A percentile compares a stretch with the other conserved stretches of the same genome.
Evolutionary conservation across 2,329 filamentous ascomycete species (phyloP).

Genomic region (Pseudogymnoascus sp.): DNA sequence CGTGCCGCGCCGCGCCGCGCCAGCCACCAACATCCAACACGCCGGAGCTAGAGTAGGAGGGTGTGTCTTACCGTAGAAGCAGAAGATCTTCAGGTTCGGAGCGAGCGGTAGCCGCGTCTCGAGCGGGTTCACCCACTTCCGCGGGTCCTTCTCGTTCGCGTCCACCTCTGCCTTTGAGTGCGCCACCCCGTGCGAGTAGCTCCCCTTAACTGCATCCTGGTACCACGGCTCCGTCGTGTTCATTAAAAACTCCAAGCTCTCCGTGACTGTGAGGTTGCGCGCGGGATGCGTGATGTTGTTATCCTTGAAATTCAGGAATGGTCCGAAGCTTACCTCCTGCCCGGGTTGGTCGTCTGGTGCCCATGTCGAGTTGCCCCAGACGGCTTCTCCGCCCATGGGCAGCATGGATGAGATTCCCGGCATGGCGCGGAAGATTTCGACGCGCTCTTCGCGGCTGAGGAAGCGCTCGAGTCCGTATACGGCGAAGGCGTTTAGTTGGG

Average conservation of each 20-base stretch:
- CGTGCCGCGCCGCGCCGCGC: neutral
- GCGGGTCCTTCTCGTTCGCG: conserved; percentile 65
- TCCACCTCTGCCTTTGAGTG: conserved; percentile 75
- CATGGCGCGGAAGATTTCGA: conserved; percentile 94
- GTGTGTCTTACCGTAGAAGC: conserved; percentile 68
- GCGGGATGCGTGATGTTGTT: conserved; percentile 58
- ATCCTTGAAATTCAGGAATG: conserved; percentile 74
- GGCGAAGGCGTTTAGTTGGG: conserved; percentile 90
- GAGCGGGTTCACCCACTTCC: conserved; percentile 92
- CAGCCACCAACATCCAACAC: conserved; percentile 4
- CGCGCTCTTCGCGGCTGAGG: conserved; percentile 79
- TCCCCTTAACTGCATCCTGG: conserved; percentile 59
- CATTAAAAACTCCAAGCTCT: conserved; percentile 72
- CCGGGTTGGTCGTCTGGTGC: conserved; percentile 79
- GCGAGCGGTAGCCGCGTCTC: conserved; percentile 82
- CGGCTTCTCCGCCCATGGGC: conserved; percentile 81
- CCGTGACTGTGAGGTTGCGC: conserved; percentile 72
- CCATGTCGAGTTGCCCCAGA: conserved; percentile 88
- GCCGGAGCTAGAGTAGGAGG: neutral
- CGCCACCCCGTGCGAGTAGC: conserved; percentile 86
- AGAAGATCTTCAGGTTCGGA: conserved; percentile 88
- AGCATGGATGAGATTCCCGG: conserved; percentile 95
- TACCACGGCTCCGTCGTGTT: conserved; percentile 83
- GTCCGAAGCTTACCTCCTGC: conserved; percentile 69
- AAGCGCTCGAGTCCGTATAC: conserved; percentile 97